Evolutionary conservation across 352 stramenopile genomes (phyloP).

Genomic region (Globisporangium abappressorium): DNA sequence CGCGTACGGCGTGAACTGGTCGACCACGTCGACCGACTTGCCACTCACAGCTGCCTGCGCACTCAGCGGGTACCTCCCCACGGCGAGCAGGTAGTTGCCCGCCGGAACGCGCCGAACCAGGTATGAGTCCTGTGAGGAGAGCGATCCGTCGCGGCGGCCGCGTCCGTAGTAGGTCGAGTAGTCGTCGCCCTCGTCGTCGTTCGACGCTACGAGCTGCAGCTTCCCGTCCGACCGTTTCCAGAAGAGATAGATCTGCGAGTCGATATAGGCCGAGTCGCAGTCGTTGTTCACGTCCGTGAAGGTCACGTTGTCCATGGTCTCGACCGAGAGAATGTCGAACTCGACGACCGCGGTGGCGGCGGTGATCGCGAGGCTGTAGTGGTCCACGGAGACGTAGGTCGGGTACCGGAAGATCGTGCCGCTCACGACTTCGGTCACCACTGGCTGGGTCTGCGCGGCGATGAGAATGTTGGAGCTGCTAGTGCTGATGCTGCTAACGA

Average conservation of each 20-base stretch:
- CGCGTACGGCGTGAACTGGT: slow-evolving; percentile 55
- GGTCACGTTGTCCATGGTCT: slow-evolving; percentile 45
- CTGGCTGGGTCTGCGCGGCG: slow-evolving; percentile 6
- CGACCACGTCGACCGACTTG: slow-evolving; percentile 30
- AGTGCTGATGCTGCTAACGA: neutral
- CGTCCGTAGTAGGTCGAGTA: slow-evolving; percentile 39
- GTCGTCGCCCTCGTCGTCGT: slow-evolving; percentile 67
- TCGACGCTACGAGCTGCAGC: slow-evolving; percentile 42
- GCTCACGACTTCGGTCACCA: slow-evolving; percentile 43
- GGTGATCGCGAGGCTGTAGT: slow-evolving; percentile 50
- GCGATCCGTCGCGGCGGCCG: slow-evolving; percentile 43
- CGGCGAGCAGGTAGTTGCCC: slow-evolving; percentile 55
- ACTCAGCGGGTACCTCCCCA: slow-evolving; percentile 56
- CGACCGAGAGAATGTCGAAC: slow-evolving; percentile 66
- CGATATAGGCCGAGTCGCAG: slow-evolving; percentile 73
- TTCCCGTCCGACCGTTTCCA: slow-evolving; percentile 22
- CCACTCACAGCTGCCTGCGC: slow-evolving; percentile 33
- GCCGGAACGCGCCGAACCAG: slow-evolving; percentile 40
- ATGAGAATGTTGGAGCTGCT: neutral
- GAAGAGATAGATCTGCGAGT: slow-evolving; percentile 62
- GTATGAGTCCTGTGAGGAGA: slow-evolving; percentile 55
- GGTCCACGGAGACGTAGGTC: slow-evolving; percentile 52
- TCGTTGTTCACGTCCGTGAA: slow-evolving; percentile 63
- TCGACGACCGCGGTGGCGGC: slow-evolving; percentile 44
- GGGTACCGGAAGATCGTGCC: slow-evolving; percentile 56